Conservation (phyloP, 257 asterid genomes). For the Penstemon barbatus region DNA sequence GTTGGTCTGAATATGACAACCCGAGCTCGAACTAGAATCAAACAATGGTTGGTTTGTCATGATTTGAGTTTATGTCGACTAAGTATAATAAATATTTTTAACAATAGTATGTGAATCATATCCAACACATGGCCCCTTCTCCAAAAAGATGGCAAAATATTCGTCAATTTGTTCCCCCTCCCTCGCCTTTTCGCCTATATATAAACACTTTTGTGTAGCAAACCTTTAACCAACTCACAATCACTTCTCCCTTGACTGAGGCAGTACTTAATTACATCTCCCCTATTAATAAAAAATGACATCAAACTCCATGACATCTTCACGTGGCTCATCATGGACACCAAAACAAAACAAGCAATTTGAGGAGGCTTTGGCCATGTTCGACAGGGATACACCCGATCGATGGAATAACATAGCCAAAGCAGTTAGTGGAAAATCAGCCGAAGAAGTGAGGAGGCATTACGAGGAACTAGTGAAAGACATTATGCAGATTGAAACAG, state of each 20-base stretch:
- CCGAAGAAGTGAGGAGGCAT: slow-evolving; percentile 54
- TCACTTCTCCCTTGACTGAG: slow-evolving; percentile 34
- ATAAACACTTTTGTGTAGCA: slow-evolving; percentile 35
- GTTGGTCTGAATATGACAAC: too few species aligned
- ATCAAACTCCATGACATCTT: slow-evolving; percentile 49
- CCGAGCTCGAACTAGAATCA: too few species aligned
- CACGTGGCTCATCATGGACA: slow-evolving; percentile 47
- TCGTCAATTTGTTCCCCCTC: slow-evolving; percentile 46
- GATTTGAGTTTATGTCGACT: too few species aligned
- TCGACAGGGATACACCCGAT: slow-evolving; percentile 55
- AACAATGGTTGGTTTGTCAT: too few species aligned
- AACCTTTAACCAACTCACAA: slow-evolving; percentile 38
- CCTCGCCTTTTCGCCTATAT: slow-evolving; percentile 38
- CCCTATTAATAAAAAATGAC: slow-evolving; percentile 41
- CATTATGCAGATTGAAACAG: slow-evolving; percentile 52
- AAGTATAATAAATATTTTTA: background rate
- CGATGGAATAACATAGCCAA: slow-evolving; percentile 58
- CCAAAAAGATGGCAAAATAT: background rate
- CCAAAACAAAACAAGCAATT: slow-evolving; percentile 57
- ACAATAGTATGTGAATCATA: background rate
- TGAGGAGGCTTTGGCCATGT: slow-evolving; percentile 55
- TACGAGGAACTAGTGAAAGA: slow-evolving; percentile 47
- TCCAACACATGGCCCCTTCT: background rate
- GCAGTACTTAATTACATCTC: background rate
- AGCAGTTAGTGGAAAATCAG: slow-evolving; percentile 47